phyloP scores from a whole-genome alignment of 2,329 filamentous ascomycete species.

The Colletotrichum sp. region DNA sequence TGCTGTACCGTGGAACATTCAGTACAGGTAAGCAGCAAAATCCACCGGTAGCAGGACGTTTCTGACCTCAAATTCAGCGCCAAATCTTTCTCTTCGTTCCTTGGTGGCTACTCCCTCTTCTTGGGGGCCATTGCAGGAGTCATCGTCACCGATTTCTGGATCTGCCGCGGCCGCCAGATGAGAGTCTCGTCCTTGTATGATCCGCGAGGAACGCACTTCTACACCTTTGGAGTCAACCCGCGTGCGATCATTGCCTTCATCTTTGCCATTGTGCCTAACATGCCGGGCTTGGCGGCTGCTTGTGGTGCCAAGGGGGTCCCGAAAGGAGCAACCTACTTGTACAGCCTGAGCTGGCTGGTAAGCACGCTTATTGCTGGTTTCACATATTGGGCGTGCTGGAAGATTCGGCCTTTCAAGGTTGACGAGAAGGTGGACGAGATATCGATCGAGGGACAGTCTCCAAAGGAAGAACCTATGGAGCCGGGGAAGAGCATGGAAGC shows the following conservation, averaged over 20 bases:
- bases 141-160: conserved; percentile 41
- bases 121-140: conserved; percentile 41
- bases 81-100: conserved; percentile 29
- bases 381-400: conserved; percentile 17
- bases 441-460: background rate
- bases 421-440: background rate
- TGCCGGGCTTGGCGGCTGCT: conserved; percentile 25
- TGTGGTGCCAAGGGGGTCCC: conserved; percentile 24
- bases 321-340: conserved; percentile 21
- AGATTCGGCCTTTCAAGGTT: background rate
- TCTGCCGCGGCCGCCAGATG: conserved; percentile 38
- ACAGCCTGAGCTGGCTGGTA: conserved; percentile 28
- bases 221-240: conserved; percentile 33
- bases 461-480: background rate
- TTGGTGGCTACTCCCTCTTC: conserved; percentile 40
- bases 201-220: conserved; percentile 48
- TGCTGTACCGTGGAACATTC: conserved; percentile 23
- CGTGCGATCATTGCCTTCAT: conserved; percentile 34
- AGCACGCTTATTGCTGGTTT: conserved; percentile 18
- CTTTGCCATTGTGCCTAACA: conserved; percentile 30
- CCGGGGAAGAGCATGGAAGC: background rate
- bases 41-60: conserved; percentile 18
- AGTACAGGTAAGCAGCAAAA: conserved; percentile 6
- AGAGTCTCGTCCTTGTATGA: conserved; percentile 41
- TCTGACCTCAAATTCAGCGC: conserved; percentile 7